Base-by-base conservation (phyloP, 345 rosid genomes). In the Syzygium oleosum region DNA sequence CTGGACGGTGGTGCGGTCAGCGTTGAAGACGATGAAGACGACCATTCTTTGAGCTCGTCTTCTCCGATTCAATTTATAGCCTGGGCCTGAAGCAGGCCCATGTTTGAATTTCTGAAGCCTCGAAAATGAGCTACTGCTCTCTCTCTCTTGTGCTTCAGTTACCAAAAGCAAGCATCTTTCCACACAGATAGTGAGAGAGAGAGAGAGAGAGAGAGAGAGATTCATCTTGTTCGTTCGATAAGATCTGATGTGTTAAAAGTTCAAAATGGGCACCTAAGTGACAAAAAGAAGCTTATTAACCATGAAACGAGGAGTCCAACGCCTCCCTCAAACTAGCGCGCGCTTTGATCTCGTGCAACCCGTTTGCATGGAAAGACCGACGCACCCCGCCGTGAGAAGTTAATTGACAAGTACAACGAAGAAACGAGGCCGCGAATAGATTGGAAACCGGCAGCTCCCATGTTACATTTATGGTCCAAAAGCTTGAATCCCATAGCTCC, bases 311-410 rank as follows among this genome's bases (percentile, higher is more conserved):
- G 22, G 22, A 31, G 43, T 16, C 2, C 12, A 1, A 9, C 1
- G 16, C 12, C 78, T 3, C 41, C 12, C 78, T 3, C 41, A 15
- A 29, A 15, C 22, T 6, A 29, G 5, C 0, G 1, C 22, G 5
- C 0, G 11, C 78, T 29, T 65, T 65, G 43, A 65, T 65, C 38
- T 65, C 6, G 0, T 0, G 12, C 0, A 0, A 65, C 16, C 38
- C 2, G 10, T 29, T 65, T 31, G 21, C 41, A 16, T 31, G 41
- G 11, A 65, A 31, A 65, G 78, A 31, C 8, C 1, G 3, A 25
- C 3, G 43, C 22, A 65, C 1, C 77, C 6, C 0, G 6, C 1
- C 0, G 5, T 13, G 1, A 1, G 77, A 29, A 15, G 5, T 15
- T 21, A 29, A 15, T 31, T 14, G 3, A 65, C 78, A 65, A 16